Conservation (phyloP, 257 asterid species). For the Knoxia roxburghii region DNA sequence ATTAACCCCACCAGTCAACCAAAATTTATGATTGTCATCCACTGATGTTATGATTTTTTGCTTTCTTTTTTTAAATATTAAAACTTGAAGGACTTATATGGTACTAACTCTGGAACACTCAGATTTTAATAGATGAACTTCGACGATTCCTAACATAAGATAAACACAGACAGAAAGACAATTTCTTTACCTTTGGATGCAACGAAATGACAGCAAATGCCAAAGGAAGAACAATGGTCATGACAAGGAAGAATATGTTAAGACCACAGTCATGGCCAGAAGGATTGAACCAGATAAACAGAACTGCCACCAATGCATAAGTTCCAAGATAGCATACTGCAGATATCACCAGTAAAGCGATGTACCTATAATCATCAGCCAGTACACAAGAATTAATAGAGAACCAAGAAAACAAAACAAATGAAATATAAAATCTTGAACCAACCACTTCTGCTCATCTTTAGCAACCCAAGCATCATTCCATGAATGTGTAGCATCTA, state of each 20-base stretch:
- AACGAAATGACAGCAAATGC: slow-evolving; percentile 72
- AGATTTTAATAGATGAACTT: neutral
- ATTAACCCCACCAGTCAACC: neutral
- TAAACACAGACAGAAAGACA: neutral
- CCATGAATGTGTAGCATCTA: slow-evolving; percentile 96
- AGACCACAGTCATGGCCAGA: slow-evolving; percentile 89
- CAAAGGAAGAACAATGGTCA: slow-evolving; percentile 73
- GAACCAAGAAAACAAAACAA: neutral
- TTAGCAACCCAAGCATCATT: slow-evolving; percentile 97
- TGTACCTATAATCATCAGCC: slow-evolving; percentile 52
- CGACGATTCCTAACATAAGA: neutral
- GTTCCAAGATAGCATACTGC: slow-evolving; percentile 72
- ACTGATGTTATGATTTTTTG: no score
- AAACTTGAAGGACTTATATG: no score
- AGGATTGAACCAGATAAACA: slow-evolving; percentile 98
- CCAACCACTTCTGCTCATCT: slow-evolving; percentile 89
- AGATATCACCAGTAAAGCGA: slow-evolving; percentile 75
- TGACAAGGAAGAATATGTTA: slow-evolving; percentile 88
- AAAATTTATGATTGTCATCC: neutral
- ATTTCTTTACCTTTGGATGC: slow-evolving; percentile 67
- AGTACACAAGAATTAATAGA: slow-evolving; percentile 19
- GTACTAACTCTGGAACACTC: no score
- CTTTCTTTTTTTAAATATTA: no score
- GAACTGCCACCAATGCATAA: slow-evolving; percentile 59
- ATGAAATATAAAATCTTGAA: slow-evolving; percentile 16